phyloP scores from a whole-genome alignment of 2,329 filamentous ascomycete species.

The Pleoardoris graminearum region DNA sequence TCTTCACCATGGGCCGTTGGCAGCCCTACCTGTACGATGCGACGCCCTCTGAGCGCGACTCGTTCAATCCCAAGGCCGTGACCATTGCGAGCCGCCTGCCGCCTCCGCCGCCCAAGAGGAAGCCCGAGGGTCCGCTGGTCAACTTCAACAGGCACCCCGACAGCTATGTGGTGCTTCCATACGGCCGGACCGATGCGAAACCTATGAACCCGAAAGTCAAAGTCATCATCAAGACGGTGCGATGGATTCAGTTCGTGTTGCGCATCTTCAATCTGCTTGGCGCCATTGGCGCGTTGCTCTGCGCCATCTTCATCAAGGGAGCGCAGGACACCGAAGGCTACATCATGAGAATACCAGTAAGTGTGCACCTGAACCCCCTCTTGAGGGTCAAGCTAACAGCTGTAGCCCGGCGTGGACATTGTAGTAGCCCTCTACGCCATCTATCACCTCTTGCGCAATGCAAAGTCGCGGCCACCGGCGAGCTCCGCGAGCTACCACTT shows the following conservation, averaged over 20 bases:
- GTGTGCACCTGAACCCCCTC: constrained; percentile 34
- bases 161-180: constrained; percentile 66
- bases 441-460: constrained; percentile 74
- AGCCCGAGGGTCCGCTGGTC: constrained; percentile 74
- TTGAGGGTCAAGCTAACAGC: constrained; percentile 17
- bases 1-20: constrained; percentile 49
- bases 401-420: constrained; percentile 73
- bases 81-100: constrained; percentile 77
- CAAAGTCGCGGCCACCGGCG: constrained; percentile 71
- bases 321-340: constrained; percentile 68
- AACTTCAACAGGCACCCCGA: constrained; percentile 87
- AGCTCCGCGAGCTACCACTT: constrained; percentile 89
- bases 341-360: constrained; percentile 76
- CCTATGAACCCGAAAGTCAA: constrained; percentile 74
- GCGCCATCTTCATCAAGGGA: constrained; percentile 76
- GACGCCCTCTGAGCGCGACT: constrained; percentile 47
- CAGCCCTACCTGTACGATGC: constrained; percentile 76
- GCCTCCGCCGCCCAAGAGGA: constrained; percentile 61
- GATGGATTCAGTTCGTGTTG: constrained; percentile 70
- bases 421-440: constrained; percentile 75
- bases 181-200: constrained; percentile 63
- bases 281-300: constrained; percentile 70
- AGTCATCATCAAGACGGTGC: constrained; percentile 67
- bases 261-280: constrained; percentile 69
- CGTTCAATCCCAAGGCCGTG: constrained; percentile 86